Conservation (phyloP, 208 protist species). For the Acanthamoeba sp. region DNA sequence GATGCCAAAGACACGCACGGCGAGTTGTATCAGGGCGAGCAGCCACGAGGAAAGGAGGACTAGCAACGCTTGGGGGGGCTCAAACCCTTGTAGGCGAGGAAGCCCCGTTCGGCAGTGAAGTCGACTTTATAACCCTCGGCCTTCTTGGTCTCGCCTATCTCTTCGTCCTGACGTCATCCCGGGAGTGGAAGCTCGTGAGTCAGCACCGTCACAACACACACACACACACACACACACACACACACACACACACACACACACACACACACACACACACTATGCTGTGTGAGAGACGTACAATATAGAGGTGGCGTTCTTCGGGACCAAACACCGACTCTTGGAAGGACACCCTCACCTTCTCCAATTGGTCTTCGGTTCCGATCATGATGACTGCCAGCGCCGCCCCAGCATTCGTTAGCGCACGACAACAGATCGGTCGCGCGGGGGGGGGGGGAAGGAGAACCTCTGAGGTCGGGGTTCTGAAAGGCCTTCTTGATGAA, state of each 20-base stretch:
- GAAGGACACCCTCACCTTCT: slow-evolving; percentile 76
- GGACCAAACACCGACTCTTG: slow-evolving; percentile 83
- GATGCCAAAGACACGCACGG: no score
- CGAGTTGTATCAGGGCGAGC: no score
- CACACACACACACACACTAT: no score
- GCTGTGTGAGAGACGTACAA: not conserved
- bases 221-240: no score
- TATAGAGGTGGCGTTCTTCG: slow-evolving; percentile 72
- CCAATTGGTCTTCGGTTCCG: slow-evolving; percentile 65
- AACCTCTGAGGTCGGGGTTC: not conserved
- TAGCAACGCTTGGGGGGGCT: no score
- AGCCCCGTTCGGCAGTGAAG: slow-evolving; percentile 61
- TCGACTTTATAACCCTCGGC: slow-evolving; percentile 77
- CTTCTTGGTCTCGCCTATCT: slow-evolving; percentile 51
- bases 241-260: no score
- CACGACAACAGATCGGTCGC: no score
- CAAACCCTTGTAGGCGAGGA: slow-evolving; percentile 58
- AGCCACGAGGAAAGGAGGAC: no score
- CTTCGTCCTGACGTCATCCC: slow-evolving; percentile 17
- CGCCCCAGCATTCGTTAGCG: no score
- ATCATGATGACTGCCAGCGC: slow-evolving; percentile 73
- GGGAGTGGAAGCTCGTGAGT: no score
- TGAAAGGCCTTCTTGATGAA: slow-evolving; percentile 82
- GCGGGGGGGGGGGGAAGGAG: no score
- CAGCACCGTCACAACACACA: no score